A percentile compares a stretch with the other conserved stretches of the same genome.
These are phyloP conservation scores for Vaccinium vitisidaea DNA, from an alignment of 148 eudicot genomes.

Conservation along the genomic window DNA sequence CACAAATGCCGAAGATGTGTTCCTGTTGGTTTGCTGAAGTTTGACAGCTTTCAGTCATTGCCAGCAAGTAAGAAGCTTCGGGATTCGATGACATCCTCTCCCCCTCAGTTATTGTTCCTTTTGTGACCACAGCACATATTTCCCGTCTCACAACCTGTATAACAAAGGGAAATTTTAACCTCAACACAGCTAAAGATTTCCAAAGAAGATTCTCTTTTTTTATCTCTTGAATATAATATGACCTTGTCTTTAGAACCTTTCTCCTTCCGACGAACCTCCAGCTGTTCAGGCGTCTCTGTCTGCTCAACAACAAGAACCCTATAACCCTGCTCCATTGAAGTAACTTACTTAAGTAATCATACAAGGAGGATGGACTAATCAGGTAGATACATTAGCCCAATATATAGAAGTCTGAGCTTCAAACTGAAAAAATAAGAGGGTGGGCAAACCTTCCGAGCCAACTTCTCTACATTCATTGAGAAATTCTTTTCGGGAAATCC, in stretches of 20 bases:
- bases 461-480: constrained; percentile 73
- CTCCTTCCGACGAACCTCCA: constrained; percentile 79
- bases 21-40: constrained; percentile 33
- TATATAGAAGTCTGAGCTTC: constrained; percentile 1
- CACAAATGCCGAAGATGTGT: constrained; percentile 74
- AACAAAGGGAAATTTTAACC: constrained; percentile 5
- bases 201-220: constrained; percentile 4
- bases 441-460: constrained; percentile 78
- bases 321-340: constrained; percentile 63
- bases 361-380: not conserved
- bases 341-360: constrained; percentile 10
- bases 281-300: constrained; percentile 96
- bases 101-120: constrained; percentile 95
- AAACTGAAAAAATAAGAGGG: not conserved
- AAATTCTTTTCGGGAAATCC: constrained; percentile 98
- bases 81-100: constrained; percentile 73
- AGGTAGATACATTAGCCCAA: constrained; percentile 9
- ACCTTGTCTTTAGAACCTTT: constrained; percentile 97
- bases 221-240: constrained; percentile 1
- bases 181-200: not conserved
- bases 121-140: constrained; percentile 90
- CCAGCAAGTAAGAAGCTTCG: constrained; percentile 87
- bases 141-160: constrained; percentile 90
- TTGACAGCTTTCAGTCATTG: constrained; percentile 64
- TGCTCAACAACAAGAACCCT: constrained; percentile 98